These are phyloP conservation scores for Edaphochlamys debaryana DNA, from an alignment of 139 green algal species.

Conservation along the genomic window DNA sequence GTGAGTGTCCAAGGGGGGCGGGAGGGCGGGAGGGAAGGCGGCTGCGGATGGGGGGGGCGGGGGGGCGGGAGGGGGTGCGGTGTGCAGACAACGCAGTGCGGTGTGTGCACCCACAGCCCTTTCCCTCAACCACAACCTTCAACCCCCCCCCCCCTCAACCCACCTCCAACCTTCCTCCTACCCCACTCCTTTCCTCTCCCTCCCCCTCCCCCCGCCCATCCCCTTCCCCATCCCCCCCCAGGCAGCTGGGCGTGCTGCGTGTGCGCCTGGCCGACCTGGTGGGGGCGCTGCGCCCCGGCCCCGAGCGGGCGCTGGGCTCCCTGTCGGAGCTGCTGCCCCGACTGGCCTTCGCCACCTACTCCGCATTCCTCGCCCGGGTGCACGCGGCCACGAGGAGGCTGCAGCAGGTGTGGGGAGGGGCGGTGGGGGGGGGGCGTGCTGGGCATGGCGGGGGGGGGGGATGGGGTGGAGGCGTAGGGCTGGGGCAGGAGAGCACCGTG, in stretches of 20 bases:
- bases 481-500: no score
- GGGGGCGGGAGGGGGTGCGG: background rate
- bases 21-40: no score
- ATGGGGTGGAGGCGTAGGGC: no score
- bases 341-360: constrained; percentile 63
- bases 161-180: no score
- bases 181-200: background rate
- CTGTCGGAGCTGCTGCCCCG: constrained; percentile 54
- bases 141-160: no score
- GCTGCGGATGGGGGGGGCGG: no score
- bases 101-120: no score
- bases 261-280: constrained; percentile 55
- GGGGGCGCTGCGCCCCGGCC: constrained; percentile 55
- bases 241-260: constrained; percentile 56
- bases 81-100: no score
- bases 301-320: constrained; percentile 52
- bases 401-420: background rate
- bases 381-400: constrained; percentile 12
- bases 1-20: background rate
- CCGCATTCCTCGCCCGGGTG: constrained; percentile 63
- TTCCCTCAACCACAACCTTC: no score
- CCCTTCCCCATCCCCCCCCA: no score
- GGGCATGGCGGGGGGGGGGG: no score
- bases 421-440: no score
- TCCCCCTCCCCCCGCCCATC: background rate